Evolutionary conservation across 129 eudicot species (phyloP).

Genomic region (Escallonia rubra): DNA sequence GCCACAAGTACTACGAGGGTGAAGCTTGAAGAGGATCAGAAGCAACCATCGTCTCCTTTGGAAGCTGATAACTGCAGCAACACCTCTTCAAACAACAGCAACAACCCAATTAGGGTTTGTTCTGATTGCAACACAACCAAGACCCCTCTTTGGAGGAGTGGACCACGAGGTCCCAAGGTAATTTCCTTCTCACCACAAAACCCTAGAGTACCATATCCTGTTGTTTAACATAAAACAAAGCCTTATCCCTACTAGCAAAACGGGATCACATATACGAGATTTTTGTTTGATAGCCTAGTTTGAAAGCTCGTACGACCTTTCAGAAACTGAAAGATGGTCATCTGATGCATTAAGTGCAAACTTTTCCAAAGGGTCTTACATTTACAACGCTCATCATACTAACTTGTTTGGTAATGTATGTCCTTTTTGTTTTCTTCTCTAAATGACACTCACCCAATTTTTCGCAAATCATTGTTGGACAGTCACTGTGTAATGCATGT

Average conservation of each 20-base stretch:
- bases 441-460: background rate
- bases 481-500: slow-evolving; percentile 93
- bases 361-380: no score
- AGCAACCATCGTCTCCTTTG: slow-evolving; percentile 27
- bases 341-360: no score
- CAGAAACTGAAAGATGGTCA: no score
- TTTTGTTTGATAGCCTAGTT: no score
- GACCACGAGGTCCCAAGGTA: slow-evolving; percentile 97
- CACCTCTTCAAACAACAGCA: slow-evolving; percentile 29
- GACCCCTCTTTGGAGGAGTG: slow-evolving; percentile 96
- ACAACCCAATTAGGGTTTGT: slow-evolving; percentile 70
- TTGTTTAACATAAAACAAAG: background rate
- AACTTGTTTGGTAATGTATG: background rate
- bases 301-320: no score
- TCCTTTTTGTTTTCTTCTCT: slow-evolving; percentile 1
- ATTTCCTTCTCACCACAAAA: background rate
- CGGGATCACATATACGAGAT: no score
- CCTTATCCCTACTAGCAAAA: no score
- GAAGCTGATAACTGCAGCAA: slow-evolving; percentile 44
- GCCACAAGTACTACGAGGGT: slow-evolving; percentile 2
- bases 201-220: background rate
- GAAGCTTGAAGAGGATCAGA: slow-evolving; percentile 27
- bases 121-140: slow-evolving; percentile 82
- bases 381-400: no score
- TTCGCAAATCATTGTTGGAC: slow-evolving; percentile 1